Percentiles rank a stretch among this genome's conserved stretches.
phyloP scores from a whole-genome alignment of 495 filamentous ascomycete genomes.

The Opeltia flavorubescens region DNA sequence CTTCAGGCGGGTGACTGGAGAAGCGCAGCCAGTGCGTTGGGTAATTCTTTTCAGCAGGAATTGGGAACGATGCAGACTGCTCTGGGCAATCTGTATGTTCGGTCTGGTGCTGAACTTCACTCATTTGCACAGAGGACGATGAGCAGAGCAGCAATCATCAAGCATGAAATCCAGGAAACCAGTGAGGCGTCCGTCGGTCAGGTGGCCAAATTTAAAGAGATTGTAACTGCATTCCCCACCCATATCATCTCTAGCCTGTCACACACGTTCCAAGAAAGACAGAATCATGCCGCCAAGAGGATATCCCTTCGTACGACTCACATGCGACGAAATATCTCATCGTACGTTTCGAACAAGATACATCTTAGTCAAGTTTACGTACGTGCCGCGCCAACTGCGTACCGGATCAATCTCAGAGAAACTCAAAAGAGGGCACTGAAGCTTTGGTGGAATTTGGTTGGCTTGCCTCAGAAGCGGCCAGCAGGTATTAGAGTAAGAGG shows the following conservation, averaged over 20 bases:
- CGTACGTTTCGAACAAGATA: not conserved
- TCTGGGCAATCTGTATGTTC: conserved; percentile 27
- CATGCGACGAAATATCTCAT: conserved; percentile 1
- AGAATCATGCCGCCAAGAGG: not conserved
- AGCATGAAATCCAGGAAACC: not conserved
- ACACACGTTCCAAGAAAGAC: not conserved
- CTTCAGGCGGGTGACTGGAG: conserved; percentile 44
- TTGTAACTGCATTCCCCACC: conserved; percentile 7
- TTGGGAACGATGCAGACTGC: conserved; percentile 30
- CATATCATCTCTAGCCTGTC: conserved; percentile 2
- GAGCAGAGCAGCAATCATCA: conserved; percentile 14
- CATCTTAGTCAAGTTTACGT: not conserved
- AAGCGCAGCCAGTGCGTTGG: conserved; percentile 29
- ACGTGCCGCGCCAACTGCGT: not conserved
- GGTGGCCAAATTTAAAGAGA: conserved; percentile 3
- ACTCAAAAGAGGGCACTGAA: conserved; percentile 13
- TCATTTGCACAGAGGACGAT: conserved; percentile 33
- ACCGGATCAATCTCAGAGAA: not conserved
- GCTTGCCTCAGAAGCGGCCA: conserved; percentile 6
- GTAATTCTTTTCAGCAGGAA: conserved; percentile 29
- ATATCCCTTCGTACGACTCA: not conserved
- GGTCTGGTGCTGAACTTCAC: conserved; percentile 36
- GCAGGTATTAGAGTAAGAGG: not conserved
- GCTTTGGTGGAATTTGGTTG: conserved; percentile 13
- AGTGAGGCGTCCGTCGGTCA: conserved; percentile 2